A percentile compares a stretch with the other conserved stretches of the same genome.
These are phyloP conservation scores for Pythium apleroticum DNA, from an alignment of 352 stramenopile genomes.

Conservation along the genomic window DNA sequence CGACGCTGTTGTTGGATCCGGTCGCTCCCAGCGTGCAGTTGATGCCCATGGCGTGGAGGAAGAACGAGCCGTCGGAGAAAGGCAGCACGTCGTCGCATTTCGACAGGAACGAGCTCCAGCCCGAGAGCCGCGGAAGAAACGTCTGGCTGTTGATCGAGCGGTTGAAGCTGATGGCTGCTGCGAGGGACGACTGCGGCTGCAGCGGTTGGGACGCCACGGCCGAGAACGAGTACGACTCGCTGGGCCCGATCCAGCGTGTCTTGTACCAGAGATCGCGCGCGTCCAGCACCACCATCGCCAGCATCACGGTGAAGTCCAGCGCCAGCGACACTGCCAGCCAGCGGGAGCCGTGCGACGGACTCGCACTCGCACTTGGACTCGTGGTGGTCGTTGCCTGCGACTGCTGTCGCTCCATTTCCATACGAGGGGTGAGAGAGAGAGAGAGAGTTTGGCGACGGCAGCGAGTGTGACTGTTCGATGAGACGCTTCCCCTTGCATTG, in stretches of 20 bases:
- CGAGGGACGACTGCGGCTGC: conserved; percentile 1
- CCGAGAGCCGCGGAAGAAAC: conserved; percentile 5
- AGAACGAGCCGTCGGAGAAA: conserved; percentile 17
- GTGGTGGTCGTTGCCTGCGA: not conserved
- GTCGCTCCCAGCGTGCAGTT: conserved; percentile 20
- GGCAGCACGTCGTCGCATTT: conserved; percentile 15
- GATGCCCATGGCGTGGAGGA: conserved; percentile 18
- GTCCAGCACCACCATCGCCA: conserved; percentile 20
- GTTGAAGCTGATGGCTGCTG: not conserved
- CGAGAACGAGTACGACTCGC: conserved; percentile 25
- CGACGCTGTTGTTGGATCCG: not conserved
- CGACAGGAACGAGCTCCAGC: conserved; percentile 24
- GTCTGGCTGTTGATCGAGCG: not conserved
- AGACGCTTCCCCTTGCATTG: not conserved
- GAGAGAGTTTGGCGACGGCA: no score
- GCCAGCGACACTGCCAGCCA: conserved; percentile 7
- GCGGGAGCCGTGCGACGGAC: not conserved
- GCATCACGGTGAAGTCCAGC: conserved; percentile 11
- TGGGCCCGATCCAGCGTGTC: conserved; percentile 25
- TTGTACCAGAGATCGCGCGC: conserved; percentile 29
- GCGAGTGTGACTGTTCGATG: not conserved
- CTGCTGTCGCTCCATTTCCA: not conserved
- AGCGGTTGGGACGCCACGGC: conserved; percentile 14
- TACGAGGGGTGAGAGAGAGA: no score
- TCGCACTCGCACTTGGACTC: no score